Percentiles rank a stretch among this genome's conserved stretches.
phyloP scores from a whole-genome alignment of 495 filamentous ascomycete species.

The Penicillium dipodomyicola region DNA sequence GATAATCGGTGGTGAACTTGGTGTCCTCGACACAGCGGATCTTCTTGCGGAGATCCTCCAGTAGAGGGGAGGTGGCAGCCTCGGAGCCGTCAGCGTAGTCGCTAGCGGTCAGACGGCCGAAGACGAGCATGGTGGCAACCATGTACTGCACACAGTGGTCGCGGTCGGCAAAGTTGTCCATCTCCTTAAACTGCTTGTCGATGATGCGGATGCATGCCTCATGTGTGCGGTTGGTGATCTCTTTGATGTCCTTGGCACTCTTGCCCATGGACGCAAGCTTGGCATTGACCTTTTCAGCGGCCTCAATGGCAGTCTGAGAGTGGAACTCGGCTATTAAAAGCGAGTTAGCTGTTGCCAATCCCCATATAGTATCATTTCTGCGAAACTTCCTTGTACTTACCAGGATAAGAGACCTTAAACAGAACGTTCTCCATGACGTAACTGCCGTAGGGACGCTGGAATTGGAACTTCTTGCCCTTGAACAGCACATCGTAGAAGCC shows the following conservation, averaged over 20 bases:
- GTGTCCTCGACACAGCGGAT: constrained; percentile 96
- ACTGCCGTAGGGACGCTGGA: constrained; percentile 93
- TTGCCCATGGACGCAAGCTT: constrained; percentile 82
- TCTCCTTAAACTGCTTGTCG: constrained; percentile 99
- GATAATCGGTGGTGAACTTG: constrained; percentile 91
- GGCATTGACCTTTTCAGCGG: constrained; percentile 79
- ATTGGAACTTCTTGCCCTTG: constrained; percentile 90
- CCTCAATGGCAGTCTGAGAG: constrained; percentile 97
- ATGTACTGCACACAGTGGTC: constrained; percentile 99
- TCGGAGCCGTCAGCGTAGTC: constrained; percentile 92
- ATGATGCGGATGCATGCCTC: constrained; percentile 98
- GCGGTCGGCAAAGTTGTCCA: constrained; percentile 99
- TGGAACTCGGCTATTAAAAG: constrained; percentile 80
- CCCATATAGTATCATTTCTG: neutral
- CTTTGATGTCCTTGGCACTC: constrained; percentile 90
- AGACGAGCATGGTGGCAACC: constrained; percentile 92
- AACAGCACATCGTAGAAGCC: constrained; percentile 98
- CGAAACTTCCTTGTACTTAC: constrained; percentile 42
- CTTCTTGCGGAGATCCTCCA: constrained; percentile 85
- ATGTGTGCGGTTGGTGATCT: constrained; percentile 89
- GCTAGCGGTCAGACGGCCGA: constrained; percentile 82
- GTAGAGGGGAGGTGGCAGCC: constrained; percentile 82
- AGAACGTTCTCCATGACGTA: constrained; percentile 99
- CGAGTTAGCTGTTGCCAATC: constrained; percentile 6
- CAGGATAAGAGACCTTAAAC: constrained; percentile 98